phyloP scores from a whole-genome alignment of 805 yeast species.

The Brettanomyces naardenensis region DNA sequence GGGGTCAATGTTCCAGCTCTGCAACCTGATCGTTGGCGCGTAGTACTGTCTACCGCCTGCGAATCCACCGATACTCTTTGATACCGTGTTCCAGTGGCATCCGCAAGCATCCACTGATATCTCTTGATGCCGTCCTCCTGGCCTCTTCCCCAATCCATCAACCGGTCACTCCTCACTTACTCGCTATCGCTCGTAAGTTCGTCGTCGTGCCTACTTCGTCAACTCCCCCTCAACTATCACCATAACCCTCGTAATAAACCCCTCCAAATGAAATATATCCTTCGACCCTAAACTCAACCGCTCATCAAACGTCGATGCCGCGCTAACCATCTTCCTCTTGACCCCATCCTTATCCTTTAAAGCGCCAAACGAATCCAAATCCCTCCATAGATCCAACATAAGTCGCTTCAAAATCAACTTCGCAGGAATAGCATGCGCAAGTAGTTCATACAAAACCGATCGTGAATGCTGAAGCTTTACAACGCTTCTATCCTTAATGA shows the following conservation, averaged over 20 bases:
- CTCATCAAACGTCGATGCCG: slow-evolving; percentile 72
- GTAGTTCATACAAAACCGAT: slow-evolving; percentile 67
- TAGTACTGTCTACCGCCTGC: too few species aligned
- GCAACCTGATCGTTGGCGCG: too few species aligned
- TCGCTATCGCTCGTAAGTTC: too few species aligned
- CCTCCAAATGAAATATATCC: slow-evolving; percentile 91
- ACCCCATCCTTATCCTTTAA: slow-evolving; percentile 18
- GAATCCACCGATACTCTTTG: too few species aligned
- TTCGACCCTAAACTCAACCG: slow-evolving; percentile 79
- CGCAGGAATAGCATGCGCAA: slow-evolving; percentile 93
- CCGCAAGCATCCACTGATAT: too few species aligned
- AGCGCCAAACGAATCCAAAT: slow-evolving; percentile 12
- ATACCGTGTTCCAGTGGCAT: too few species aligned
- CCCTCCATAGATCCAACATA: slow-evolving; percentile 26
- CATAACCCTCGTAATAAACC: slow-evolving; percentile 86
- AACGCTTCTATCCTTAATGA: slow-evolving; percentile 58
- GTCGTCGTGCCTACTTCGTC: not conserved
- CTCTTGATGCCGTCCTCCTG: too few species aligned
- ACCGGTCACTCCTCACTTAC: too few species aligned
- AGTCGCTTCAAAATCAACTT: slow-evolving; percentile 64
- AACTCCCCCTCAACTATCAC: slow-evolving; percentile 47
- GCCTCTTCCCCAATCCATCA: too few species aligned
- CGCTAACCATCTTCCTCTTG: slow-evolving; percentile 42
- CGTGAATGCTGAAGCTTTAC: slow-evolving; percentile 52
- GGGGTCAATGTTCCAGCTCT: too few species aligned